A percentile compares a stretch with the other conserved stretches of the same genome.
Conservation (phyloP, 495 filamentous ascomycete genomes). For the Podospora conica region DNA sequence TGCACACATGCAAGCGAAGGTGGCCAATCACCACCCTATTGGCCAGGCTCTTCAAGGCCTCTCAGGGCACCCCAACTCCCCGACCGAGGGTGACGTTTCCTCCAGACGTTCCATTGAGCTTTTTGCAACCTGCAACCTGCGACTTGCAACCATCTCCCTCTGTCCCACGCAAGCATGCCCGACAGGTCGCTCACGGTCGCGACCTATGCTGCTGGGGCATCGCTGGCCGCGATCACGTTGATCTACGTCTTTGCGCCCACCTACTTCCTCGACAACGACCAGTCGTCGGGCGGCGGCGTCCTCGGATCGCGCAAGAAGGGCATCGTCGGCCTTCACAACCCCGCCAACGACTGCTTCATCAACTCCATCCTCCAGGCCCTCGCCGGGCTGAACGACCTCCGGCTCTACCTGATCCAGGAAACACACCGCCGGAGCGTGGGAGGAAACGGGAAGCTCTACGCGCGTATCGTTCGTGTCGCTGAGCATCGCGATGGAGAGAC, state of each 20-base stretch:
- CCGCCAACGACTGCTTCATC: conserved; percentile 99
- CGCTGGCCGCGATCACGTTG: conserved; percentile 88
- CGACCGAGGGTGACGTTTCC: background rate
- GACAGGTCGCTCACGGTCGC: conserved; percentile 81
- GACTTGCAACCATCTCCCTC: background rate
- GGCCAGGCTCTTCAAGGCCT: background rate
- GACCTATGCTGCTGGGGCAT: conserved; percentile 91
- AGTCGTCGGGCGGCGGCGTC: conserved; percentile 29
- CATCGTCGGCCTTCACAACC: conserved; percentile 82
- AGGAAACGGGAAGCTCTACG: conserved; percentile 61
- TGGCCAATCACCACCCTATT: background rate
- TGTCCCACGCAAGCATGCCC: conserved; percentile 52
- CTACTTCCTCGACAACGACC: conserved; percentile 81
- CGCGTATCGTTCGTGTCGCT: conserved; percentile 45
- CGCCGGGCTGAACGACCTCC: conserved; percentile 88
- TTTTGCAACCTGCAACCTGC: background rate
- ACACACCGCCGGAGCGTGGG: conserved; percentile 74
- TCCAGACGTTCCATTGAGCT: background rate
- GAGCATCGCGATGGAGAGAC: conserved; percentile 13
- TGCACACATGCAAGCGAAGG: background rate
- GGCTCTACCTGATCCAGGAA: conserved; percentile 84
- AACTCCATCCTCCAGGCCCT: conserved; percentile 94
- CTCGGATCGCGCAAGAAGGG: conserved; percentile 68
- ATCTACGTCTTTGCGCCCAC: conserved; percentile 97
- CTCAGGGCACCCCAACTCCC: background rate